These are phyloP conservation scores for Anaeromyces robustus DNA, from an alignment of 192 early-diverging fungal species.

Conservation along the genomic window DNA sequence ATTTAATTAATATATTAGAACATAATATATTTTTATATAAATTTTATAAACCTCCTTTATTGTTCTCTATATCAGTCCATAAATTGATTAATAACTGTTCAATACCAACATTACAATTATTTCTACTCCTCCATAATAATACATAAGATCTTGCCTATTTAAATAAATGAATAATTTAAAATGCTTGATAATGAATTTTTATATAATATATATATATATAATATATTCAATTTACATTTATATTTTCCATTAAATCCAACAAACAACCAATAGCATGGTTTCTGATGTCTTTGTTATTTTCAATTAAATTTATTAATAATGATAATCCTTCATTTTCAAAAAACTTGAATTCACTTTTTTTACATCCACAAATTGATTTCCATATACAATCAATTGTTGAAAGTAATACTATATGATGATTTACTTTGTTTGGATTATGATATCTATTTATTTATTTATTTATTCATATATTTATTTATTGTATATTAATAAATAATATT, in stretches of 20 bases:
- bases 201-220: too few relatives aligned
- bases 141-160: background rate
- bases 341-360: background rate
- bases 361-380: background rate
- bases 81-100: background rate
- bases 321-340: background rate
- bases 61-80: background rate
- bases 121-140: background rate
- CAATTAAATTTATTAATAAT: background rate
- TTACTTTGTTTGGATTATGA: background rate
- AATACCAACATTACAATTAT: background rate
- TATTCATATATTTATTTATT: too few relatives aligned
- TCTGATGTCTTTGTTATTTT: background rate
- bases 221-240: background rate
- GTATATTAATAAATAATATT: too few relatives aligned
- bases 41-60: background rate
- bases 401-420: background rate
- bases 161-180: background rate
- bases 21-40: too few relatives aligned
- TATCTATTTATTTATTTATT: background rate
- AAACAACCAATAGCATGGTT: background rate
- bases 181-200: too few relatives aligned
- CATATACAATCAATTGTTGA: background rate
- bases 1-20: too few relatives aligned
- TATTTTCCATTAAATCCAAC: background rate